Evolutionary conservation across 2,329 filamentous ascomycete species (phyloP), one percentile per base, ranked within the genome.

Genomic region (Penicillium vulpinum): DNA sequence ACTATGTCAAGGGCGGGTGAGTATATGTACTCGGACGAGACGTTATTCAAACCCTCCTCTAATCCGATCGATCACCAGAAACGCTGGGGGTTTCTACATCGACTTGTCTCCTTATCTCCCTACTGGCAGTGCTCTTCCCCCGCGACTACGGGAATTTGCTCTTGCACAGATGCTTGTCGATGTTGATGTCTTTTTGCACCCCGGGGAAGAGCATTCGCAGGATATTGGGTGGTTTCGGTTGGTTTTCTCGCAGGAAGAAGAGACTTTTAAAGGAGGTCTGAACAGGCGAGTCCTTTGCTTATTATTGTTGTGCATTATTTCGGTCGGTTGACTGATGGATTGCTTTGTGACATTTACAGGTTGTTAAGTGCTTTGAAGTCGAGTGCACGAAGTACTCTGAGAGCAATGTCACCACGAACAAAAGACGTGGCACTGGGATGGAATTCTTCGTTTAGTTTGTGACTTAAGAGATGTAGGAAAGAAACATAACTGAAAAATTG

Each of bases 151-250:
- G 1, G 80, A 83, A 61, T 79, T 78, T 59, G 71, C 67, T 13
- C 65, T 85, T 13, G 77, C 78, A 0, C 71, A 78, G 60, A 75
- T 60, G 45, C 60, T 85, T 38, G 61, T 76, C n/a, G 69, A 76
- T 24, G 71, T 72, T 0, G 83, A 81, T 2, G 76, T 85, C 2
- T 82, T 80, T 54, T 55, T 85, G 26, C 80, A 82, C 43, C 75
- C 79, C 0, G 75, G 78, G 0, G 77, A 80, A 56, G 77, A 78
- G 59, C 69, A 73, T 46, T 74, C 75, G 0, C 76, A 76, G 21
- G 67, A 76, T 51, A 71, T 77, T 0, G 83, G 84, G 0, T 83
- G 79, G 77, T 85, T 85, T 59, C 70, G 84, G 2, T 45, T 86
- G 18, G 79, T 85, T 0, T 85, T 81, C 56, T 72, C 74, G 2